Conservation (phyloP, 345 rosid genomes). For the Sapria himalayana region DNA sequence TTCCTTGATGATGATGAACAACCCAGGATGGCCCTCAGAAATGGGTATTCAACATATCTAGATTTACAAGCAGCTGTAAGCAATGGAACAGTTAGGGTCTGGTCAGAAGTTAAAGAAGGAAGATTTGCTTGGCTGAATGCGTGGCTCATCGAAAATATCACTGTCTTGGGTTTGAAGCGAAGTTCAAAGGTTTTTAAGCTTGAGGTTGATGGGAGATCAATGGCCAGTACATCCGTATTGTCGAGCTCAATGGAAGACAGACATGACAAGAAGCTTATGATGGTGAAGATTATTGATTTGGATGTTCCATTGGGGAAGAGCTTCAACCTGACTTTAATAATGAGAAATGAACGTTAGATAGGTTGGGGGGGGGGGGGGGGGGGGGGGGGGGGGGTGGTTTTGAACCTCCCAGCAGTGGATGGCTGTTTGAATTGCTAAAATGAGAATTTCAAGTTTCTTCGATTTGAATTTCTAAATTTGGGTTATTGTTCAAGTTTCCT, state of each 20-base stretch:
- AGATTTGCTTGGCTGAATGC: conserved; percentile 58
- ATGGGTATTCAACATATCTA: conserved; percentile 38
- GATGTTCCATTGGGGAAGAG: conserved; percentile 45
- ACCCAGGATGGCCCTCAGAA: conserved; percentile 72
- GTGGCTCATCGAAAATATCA: conserved; percentile 44
- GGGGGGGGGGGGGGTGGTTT: too few species aligned
- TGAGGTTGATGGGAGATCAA: conserved; percentile 22
- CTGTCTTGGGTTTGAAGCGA: conserved; percentile 51
- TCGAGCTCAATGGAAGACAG: conserved; percentile 16
- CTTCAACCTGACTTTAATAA: conserved; percentile 49
- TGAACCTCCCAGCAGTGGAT: too few species aligned
- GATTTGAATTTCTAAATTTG: too few species aligned
- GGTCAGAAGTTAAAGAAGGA: conserved; percentile 66
- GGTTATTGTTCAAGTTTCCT: too few species aligned
- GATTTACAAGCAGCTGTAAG: conserved; percentile 40
- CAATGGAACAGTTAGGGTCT: conserved; percentile 43
- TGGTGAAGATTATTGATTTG: conserved; percentile 47
- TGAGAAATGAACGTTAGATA: conserved; percentile 16
- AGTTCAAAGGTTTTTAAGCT: conserved; percentile 19
- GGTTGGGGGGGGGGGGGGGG: too few species aligned
- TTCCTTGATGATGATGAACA: conserved; percentile 76
- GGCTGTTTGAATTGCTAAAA: too few species aligned
- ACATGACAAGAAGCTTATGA: conserved; percentile 20
- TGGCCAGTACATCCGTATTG: conserved; percentile 11
- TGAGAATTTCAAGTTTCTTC: too few species aligned